These are phyloP conservation scores for Westerdykella sp. DNA, from an alignment of 2,329 filamentous ascomycete species.

Conservation along the genomic window DNA sequence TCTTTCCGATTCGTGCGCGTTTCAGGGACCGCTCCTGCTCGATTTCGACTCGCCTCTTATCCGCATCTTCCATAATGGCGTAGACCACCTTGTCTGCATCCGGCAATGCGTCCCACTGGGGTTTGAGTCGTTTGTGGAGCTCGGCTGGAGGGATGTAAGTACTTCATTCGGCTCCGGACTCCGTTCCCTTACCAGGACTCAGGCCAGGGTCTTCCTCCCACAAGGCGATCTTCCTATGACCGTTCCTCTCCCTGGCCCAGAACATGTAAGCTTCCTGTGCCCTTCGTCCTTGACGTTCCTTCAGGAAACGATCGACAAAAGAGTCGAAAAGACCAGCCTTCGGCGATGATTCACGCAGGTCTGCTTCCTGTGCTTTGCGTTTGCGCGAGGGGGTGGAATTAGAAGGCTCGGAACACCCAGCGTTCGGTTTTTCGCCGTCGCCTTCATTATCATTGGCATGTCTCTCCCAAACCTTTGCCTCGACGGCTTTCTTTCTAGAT, in stretches of 20 bases:
- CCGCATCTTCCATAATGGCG: constrained; percentile 9
- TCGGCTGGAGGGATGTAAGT: constrained; percentile 6
- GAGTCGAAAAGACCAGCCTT: neutral
- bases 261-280: constrained; percentile 12
- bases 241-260: constrained; percentile 10
- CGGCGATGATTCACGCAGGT: neutral
- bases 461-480: constrained; percentile 10
- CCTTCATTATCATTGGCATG: neutral
- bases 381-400: too few relatives aligned
- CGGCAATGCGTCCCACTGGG: constrained; percentile 15
- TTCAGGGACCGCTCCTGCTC: constrained; percentile 2
- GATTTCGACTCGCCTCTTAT: constrained; percentile 2
- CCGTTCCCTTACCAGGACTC: constrained; percentile 10
- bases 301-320: constrained; percentile 10
- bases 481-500: constrained; percentile 20
- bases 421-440: too few relatives aligned
- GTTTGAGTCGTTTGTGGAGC: constrained; percentile 11
- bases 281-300: constrained; percentile 6
- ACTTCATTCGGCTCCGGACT: neutral
- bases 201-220: constrained; percentile 12
- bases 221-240: constrained; percentile 4
- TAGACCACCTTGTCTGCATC: constrained; percentile 16
- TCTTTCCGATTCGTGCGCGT: too few relatives aligned
- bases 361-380: too few relatives aligned
- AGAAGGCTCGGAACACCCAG: too few relatives aligned